phyloP scores from a whole-genome alignment of 2,329 filamentous ascomycete species.

The Harringtonia lauricola region DNA sequence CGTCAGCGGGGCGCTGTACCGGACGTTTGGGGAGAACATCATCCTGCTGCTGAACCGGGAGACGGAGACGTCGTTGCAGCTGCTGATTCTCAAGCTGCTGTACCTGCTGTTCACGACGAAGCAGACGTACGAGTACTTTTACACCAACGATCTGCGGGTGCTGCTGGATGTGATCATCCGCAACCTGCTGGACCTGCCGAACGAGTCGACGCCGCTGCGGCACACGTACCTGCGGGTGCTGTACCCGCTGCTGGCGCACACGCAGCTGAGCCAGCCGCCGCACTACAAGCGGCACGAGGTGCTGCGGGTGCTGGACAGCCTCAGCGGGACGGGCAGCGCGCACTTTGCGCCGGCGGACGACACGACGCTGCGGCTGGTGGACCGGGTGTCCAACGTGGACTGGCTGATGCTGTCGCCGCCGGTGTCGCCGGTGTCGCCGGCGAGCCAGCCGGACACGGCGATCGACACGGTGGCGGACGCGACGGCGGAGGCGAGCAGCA shows the following conservation, averaged over 20 bases:
- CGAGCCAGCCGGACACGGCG: slow-evolving; percentile 6
- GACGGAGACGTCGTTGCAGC: slow-evolving; percentile 83
- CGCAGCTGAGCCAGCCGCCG: slow-evolving; percentile 74
- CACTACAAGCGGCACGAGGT: slow-evolving; percentile 91
- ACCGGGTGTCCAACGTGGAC: slow-evolving; percentile 54
- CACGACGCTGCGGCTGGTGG: slow-evolving; percentile 66
- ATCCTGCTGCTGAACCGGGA: slow-evolving; percentile 92
- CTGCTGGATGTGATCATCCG: slow-evolving; percentile 92
- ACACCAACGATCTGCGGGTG: slow-evolving; percentile 92
- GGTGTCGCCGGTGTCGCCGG: slow-evolving; percentile 2
- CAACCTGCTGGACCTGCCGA: slow-evolving; percentile 89
- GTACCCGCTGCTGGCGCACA: slow-evolving; percentile 82
- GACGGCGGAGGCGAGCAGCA: too few species aligned
- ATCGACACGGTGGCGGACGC: neutral
- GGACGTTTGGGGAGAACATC: slow-evolving; percentile 95
- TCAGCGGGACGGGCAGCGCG: slow-evolving; percentile 53
- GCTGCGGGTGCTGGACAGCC: slow-evolving; percentile 59
- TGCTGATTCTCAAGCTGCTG: slow-evolving; percentile 91
- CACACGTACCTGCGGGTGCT: slow-evolving; percentile 94
- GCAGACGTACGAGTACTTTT: slow-evolving; percentile 94
- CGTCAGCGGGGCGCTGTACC: slow-evolving; percentile 66
- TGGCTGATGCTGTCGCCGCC: slow-evolving; percentile 46
- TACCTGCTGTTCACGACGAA: slow-evolving; percentile 92
- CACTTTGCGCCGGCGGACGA: slow-evolving; percentile 76
- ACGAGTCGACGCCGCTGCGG: slow-evolving; percentile 64